Percentiles rank a stretch among this genome's conserved stretches.
These are phyloP conservation scores for Hibiscus syriacus DNA, from an alignment of 345 rosid genomes.

Conservation along the genomic window DNA sequence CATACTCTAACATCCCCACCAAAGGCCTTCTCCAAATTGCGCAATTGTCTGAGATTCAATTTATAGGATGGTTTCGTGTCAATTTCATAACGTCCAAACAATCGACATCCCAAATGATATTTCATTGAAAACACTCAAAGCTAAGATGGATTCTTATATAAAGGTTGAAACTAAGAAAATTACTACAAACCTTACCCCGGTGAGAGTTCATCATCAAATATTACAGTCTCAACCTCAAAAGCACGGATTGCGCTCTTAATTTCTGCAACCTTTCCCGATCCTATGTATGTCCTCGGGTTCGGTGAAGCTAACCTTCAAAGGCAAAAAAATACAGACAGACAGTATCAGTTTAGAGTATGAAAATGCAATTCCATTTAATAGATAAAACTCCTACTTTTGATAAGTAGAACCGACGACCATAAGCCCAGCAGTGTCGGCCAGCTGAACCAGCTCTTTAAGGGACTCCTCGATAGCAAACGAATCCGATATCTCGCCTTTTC, in stretches of 20 bases:
- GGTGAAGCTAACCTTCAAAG: constrained; percentile 65
- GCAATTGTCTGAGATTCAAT: constrained; percentile 53
- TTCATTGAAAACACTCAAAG: not conserved
- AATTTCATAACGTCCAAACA: not conserved
- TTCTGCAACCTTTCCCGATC: constrained; percentile 87
- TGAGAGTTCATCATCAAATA: constrained; percentile 95
- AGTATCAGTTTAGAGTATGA: not conserved
- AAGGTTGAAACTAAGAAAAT: not conserved
- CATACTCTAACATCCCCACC: constrained; percentile 94
- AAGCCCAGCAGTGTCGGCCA: constrained; percentile 66
- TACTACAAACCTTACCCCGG: constrained; percentile 58
- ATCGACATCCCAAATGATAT: not conserved
- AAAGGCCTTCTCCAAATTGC: constrained; percentile 77
- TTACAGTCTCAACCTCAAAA: constrained; percentile 74
- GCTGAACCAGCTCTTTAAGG: constrained; percentile 77
- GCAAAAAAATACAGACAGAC: not conserved
- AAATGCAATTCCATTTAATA: not conserved
- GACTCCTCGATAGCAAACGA: constrained; percentile 72
- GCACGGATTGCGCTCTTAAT: constrained; percentile 71
- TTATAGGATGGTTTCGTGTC: not conserved
- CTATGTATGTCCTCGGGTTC: constrained; percentile 87
- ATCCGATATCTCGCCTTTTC: constrained; percentile 50
- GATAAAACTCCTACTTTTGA: constrained; percentile 52
- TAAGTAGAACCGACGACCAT: constrained; percentile 72
- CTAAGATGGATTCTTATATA: not conserved